Evolutionary conservation across 2,329 filamentous ascomycete genomes (phyloP).

Genomic region (Hypoxylon rubiginosum): DNA sequence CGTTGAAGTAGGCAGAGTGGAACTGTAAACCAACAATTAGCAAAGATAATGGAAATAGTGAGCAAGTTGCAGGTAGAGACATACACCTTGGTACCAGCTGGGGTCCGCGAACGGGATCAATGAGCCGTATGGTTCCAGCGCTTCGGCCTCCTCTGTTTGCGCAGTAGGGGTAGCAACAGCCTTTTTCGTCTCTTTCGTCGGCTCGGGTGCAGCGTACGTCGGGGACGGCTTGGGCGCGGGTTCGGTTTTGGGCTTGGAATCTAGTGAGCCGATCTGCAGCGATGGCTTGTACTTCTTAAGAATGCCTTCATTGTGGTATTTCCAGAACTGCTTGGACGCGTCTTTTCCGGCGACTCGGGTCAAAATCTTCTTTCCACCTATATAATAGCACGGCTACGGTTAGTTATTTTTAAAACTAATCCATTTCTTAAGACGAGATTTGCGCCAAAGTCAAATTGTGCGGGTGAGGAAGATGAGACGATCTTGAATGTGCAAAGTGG

Average conservation of each 20-base stretch:
- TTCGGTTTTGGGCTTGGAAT: slow-evolving; percentile 82
- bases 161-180: slow-evolving; percentile 50
- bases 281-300: slow-evolving; percentile 86
- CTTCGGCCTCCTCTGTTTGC: slow-evolving; percentile 70
- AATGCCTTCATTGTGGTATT: slow-evolving; percentile 86
- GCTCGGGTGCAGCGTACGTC: slow-evolving; percentile 58
- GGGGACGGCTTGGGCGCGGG: slow-evolving; percentile 69
- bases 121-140: slow-evolving; percentile 86
- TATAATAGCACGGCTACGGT: slow-evolving; percentile 6
- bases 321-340: slow-evolving; percentile 77
- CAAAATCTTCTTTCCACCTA: slow-evolving; percentile 75
- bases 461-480: neutral
- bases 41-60: neutral
- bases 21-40: slow-evolving; percentile 69
- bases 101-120: slow-evolving; percentile 94
- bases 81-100: slow-evolving; percentile 92
- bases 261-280: slow-evolving; percentile 87
- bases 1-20: slow-evolving; percentile 96
- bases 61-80: slow-evolving; percentile 54
- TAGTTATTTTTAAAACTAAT: slow-evolving; percentile 13
- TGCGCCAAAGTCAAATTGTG: slow-evolving; percentile 18
- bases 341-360: slow-evolving; percentile 75
- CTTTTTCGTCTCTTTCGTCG: slow-evolving; percentile 55
- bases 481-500: slow-evolving; percentile 4
- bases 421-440: neutral